A percentile compares a stretch with the other conserved stretches of the same genome.
These are phyloP conservation scores for Fonsecaea monophora DNA, from an alignment of 2,329 filamentous ascomycete genomes.

Conservation along the genomic window DNA sequence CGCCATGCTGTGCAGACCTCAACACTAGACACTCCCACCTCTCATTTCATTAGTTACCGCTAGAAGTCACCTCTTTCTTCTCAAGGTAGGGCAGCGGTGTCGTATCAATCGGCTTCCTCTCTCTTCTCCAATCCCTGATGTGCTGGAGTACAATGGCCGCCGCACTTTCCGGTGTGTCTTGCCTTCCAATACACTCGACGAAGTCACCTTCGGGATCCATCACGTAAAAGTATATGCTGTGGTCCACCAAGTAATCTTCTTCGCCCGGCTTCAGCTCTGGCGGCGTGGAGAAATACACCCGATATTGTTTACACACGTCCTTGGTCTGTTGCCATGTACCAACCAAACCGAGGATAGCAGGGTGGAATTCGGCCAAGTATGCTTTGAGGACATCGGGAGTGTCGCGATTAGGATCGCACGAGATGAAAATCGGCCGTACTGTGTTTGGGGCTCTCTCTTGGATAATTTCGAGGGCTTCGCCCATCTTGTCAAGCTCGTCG, in stretches of 20 bases:
- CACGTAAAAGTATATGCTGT: conserved; percentile 99
- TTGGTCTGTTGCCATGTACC: conserved; percentile 95
- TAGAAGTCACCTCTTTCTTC: conserved; percentile 17
- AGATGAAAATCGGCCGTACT: conserved; percentile 86
- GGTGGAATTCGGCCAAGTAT: conserved; percentile 92
- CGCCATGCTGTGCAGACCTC: conserved; percentile 24
- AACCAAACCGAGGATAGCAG: conserved; percentile 82
- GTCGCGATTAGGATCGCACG: conserved; percentile 92
- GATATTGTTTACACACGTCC: conserved; percentile 90
- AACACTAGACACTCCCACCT: background rate
- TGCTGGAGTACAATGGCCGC: conserved; percentile 85
- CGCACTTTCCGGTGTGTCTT: conserved; percentile 87
- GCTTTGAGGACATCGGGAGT: conserved; percentile 81
- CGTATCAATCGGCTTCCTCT: conserved; percentile 59
- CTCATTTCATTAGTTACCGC: conserved; percentile 8
- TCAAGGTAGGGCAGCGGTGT: conserved; percentile 38
- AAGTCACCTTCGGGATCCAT: conserved; percentile 99
- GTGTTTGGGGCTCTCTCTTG: conserved; percentile 49
- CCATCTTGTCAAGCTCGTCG: conserved; percentile 99
- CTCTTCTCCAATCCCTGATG: conserved; percentile 75
- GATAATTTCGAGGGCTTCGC: conserved; percentile 82
- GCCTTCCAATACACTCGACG: conserved; percentile 92
- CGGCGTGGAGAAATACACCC: conserved; percentile 97
- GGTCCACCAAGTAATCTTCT: conserved; percentile 90
- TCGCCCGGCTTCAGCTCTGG: conserved; percentile 85